phyloP scores from a whole-genome alignment of 164 flowering plant species.

The Euptelea pleiosperma region DNA sequence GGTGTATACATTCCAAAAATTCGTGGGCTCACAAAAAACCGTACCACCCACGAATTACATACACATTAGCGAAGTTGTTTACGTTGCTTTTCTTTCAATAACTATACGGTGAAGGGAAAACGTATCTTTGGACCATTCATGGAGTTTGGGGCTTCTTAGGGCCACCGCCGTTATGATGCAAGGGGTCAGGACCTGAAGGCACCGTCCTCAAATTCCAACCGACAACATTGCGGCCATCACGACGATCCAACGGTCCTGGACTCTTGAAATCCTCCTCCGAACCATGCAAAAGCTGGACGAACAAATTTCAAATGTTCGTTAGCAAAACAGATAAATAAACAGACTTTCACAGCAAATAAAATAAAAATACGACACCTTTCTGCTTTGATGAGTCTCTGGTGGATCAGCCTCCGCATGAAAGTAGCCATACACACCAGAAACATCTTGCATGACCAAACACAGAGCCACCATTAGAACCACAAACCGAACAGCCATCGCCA shows the following conservation, averaged over 20 bases:
- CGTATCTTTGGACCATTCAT: not conserved
- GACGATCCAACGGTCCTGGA: slow-evolving; percentile 1
- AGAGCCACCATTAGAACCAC: slow-evolving; percentile 7
- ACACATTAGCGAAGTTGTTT: no score
- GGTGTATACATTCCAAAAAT: no score
- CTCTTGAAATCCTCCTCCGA: slow-evolving; percentile 4
- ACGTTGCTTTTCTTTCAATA: no score
- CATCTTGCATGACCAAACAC: slow-evolving; percentile 12
- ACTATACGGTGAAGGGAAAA: no score
- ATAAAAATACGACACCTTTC: slow-evolving; percentile 33
- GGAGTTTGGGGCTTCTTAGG: slow-evolving; percentile 50
- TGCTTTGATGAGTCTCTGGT: slow-evolving; percentile 2
- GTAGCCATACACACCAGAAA: slow-evolving; percentile 24
- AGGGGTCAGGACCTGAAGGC: slow-evolving; percentile 66
- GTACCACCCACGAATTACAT: not conserved
- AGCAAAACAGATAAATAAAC: no score
- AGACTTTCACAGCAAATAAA: no score
- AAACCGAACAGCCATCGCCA: slow-evolving; percentile 9
- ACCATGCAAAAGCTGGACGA: not conserved
- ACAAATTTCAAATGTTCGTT: no score
- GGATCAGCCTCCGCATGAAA: slow-evolving; percentile 9
- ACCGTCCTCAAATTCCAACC: slow-evolving; percentile 38
- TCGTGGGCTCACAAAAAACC: no score
- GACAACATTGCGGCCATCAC: not conserved
- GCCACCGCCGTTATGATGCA: slow-evolving; percentile 46